Percentiles rank a stretch among this genome's conserved stretches.
These are phyloP conservation scores for Pestalotiopsis fici DNA, from an alignment of 2,329 filamentous ascomycete genomes.

Conservation along the genomic window DNA sequence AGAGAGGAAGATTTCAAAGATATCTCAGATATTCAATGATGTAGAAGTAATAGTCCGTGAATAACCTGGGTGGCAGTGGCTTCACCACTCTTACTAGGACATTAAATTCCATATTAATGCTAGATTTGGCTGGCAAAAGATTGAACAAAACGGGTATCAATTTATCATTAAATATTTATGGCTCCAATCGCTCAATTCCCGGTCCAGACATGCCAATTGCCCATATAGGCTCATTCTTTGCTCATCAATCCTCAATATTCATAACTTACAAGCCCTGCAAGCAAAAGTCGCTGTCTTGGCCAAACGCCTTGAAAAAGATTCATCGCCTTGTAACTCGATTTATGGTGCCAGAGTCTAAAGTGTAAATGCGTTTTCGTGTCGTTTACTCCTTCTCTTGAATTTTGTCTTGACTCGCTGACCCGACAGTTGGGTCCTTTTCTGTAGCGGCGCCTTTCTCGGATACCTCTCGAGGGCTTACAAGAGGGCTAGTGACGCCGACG, in stretches of 20 bases:
- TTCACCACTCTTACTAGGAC: too few relatives aligned
- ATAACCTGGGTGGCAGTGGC: too few relatives aligned
- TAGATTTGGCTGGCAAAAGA: neutral
- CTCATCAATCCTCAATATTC: neutral
- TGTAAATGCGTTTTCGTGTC: neutral
- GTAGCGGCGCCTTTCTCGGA: constrained; percentile 29
- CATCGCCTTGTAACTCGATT: neutral
- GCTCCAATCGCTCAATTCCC: neutral
- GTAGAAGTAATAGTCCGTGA: too few relatives aligned
- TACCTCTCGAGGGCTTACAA: constrained; percentile 58
- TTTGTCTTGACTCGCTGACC: constrained; percentile 19
- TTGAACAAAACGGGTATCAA: neutral
- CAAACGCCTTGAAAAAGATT: neutral
- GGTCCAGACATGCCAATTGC: neutral
- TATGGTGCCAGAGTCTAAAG: neutral
- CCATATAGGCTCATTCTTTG: neutral
- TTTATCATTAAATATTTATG: neutral
- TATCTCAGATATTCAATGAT: too few relatives aligned
- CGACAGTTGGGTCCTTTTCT: constrained; percentile 29
- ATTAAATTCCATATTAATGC: too few relatives aligned
- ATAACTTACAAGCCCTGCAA: neutral
- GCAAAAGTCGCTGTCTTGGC: neutral
- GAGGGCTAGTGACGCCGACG: constrained; percentile 59
- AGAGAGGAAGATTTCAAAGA: too few relatives aligned
- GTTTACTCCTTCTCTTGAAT: constrained; percentile 11